Conservation (phyloP, 495 filamentous ascomycete genomes). For the Stereocaulon alpinum region DNA sequence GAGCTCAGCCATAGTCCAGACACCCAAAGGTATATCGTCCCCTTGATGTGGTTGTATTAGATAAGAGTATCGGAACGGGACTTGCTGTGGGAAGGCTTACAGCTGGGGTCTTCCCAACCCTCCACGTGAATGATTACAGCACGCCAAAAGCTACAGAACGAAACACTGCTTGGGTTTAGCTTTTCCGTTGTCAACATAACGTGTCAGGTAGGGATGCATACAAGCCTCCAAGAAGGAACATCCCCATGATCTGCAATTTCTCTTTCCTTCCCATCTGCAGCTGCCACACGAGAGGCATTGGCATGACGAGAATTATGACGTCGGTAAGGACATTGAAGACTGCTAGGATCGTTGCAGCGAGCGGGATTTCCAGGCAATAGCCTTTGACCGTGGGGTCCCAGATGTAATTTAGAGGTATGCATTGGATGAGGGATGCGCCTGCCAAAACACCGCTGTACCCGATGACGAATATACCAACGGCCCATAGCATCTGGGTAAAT, state of each 20-base stretch:
- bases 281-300: slow-evolving; percentile 25
- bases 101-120: not conserved
- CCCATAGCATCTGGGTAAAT: slow-evolving; percentile 29
- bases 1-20: slow-evolving; percentile 24
- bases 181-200: not conserved
- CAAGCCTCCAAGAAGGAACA: slow-evolving; percentile 18
- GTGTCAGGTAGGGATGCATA: slow-evolving; percentile 5
- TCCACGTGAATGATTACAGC: not conserved
- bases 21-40: slow-evolving; percentile 5
- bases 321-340: slow-evolving; percentile 27
- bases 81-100: not conserved
- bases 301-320: slow-evolving; percentile 24
- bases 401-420: not conserved
- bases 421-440: slow-evolving; percentile 10
- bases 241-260: slow-evolving; percentile 19
- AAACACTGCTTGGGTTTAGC: not conserved
- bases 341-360: slow-evolving; percentile 22
- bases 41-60: slow-evolving; percentile 2
- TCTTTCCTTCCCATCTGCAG: slow-evolving; percentile 23
- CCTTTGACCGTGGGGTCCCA: slow-evolving; percentile 13
- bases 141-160: not conserved
- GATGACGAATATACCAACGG: slow-evolving; percentile 27
- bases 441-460: slow-evolving; percentile 20
- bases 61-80: not conserved
- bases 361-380: slow-evolving; percentile 23